Conservation (phyloP, 495 filamentous ascomycete species). For the Saxispiralis lemnorum region DNA sequence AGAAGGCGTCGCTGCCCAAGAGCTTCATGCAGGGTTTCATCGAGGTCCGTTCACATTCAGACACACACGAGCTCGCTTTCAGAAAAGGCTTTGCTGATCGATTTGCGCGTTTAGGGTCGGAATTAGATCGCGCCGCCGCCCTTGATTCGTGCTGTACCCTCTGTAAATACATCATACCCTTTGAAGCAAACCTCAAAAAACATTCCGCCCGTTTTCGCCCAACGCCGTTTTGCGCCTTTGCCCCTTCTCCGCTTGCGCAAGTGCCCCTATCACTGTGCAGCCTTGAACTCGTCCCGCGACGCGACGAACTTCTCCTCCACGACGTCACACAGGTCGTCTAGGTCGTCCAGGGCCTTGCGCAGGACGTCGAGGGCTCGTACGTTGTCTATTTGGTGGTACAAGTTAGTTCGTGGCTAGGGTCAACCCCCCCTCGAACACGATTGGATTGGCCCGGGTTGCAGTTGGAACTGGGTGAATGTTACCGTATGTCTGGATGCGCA, state of each 20-base stretch:
- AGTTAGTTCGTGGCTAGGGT: too few relatives aligned
- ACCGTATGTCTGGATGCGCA: constrained; percentile 94
- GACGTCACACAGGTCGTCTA: constrained; percentile 82
- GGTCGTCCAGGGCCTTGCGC: constrained; percentile 71
- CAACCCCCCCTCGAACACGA: too few relatives aligned
- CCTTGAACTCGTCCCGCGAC: constrained; percentile 46
- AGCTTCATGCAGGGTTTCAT: constrained; percentile 88
- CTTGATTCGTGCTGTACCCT: not conserved
- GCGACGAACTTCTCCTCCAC: constrained; percentile 67
- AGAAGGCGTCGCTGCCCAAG: constrained; percentile 54
- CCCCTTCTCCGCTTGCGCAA: not conserved
- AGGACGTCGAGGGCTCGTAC: constrained; percentile 68
- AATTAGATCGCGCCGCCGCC: constrained; percentile 7
- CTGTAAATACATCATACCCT: constrained; percentile 14
- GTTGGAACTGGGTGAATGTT: too few relatives aligned
- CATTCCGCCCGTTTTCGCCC: not conserved
- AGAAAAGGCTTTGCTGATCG: not conserved
- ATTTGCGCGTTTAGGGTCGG: constrained; percentile 7
- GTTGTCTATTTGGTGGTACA: too few relatives aligned
- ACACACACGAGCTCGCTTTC: not conserved
- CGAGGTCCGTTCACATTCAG: constrained; percentile 37
- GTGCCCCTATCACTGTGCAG: constrained; percentile 12
- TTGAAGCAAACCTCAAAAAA: not conserved
- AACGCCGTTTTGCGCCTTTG: not conserved
- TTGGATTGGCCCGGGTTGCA: too few relatives aligned